Evolutionary conservation across 1,284 basidiomycete species (phyloP), one percentile per base, ranked within the genome.

Genomic region (Heterobasidion occidentale): DNA sequence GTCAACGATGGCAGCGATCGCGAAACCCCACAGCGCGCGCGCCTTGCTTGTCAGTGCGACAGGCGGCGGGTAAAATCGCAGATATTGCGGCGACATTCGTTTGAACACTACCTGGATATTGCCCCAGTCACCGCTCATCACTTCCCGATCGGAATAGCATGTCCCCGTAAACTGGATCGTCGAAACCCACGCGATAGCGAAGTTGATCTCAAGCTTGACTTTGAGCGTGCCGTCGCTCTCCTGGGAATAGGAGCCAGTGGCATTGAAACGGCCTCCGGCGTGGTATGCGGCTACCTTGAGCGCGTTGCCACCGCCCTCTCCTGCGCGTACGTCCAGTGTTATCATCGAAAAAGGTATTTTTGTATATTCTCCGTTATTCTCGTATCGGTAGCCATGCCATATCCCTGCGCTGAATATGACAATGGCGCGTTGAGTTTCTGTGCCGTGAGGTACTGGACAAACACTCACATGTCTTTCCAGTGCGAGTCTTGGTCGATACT

Each of bases 41-140:
- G 46, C 3, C 17, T 46, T 53, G 46, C 45, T 52, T 6, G 19
- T 20, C 19, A 59, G 34, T 9, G 49, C 58, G 11, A 17, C n/a
- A 46, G 54, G 52, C 36, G 34, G 44, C 5, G 58, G 58, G 14
- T 54, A 48, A 42, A 51, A 56, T 3, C 15, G 44, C 34, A 59
- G 59, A 63, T 64, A 34, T 58, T 38, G 44, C 45, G 52, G 56
- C 46, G 54, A 46, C 46, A 57, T 61, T 48, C 59, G 59, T 54
- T 60, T 55, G 15, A 62, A 55, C 14, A 62, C 56, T n/a, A 53
- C 48, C 17, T 9, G 42, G 42, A 45, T 17, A 27, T 45, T 45
- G 12, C 17, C 1, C 46, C 46, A 48, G 46, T 48, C 27, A 33
- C 46, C 46, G 7, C 5, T 11, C 9, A 48, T 17, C 17, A 20